These are phyloP conservation scores for Hymenotorrendiella dingleyae DNA, from an alignment of 2,329 filamentous ascomycete species.

Conservation along the genomic window DNA sequence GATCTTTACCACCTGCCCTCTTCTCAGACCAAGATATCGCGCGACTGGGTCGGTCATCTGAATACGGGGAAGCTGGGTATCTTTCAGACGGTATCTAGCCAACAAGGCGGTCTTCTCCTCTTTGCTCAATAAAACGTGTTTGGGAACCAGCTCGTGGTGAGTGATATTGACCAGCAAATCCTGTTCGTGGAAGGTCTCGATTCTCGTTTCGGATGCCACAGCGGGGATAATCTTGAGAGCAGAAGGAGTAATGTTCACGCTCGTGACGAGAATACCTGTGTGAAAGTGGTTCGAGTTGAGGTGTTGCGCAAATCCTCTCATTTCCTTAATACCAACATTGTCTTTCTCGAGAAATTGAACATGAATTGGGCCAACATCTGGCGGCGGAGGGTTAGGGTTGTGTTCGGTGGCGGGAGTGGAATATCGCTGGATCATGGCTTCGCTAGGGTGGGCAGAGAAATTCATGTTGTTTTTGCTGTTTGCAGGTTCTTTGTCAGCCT, in stretches of 20 bases:
- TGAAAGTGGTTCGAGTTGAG: constrained; percentile 75
- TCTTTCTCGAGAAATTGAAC: constrained; percentile 83
- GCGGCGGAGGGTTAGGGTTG: constrained; percentile 61
- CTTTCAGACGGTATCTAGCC: constrained; percentile 88
- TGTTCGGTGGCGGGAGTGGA: constrained; percentile 62
- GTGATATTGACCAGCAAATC: constrained; percentile 98
- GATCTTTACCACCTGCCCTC: constrained; percentile 97
- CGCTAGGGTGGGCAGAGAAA: constrained; percentile 81
- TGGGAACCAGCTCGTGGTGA: constrained; percentile 91
- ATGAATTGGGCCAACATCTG: constrained; percentile 83
- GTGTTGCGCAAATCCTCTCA: constrained; percentile 82
- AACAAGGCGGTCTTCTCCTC: constrained; percentile 86
- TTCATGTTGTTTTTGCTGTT: constrained; percentile 74
- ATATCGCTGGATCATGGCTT: constrained; percentile 79
- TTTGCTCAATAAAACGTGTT: constrained; percentile 81
- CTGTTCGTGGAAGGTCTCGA: constrained; percentile 94
- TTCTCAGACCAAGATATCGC: constrained; percentile 81
- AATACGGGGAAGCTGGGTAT: constrained; percentile 92
- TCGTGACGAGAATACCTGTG: constrained; percentile 85
- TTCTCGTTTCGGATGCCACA: constrained; percentile 68
- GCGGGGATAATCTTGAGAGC: constrained; percentile 81
- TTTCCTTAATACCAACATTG: constrained; percentile 82
- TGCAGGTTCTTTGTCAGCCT: constrained; percentile 4
- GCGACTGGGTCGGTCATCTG: constrained; percentile 88
- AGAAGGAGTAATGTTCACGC: constrained; percentile 74